Base-by-base conservation (phyloP, 164 flowering plant genomes). In the Vitis rupestris region DNA sequence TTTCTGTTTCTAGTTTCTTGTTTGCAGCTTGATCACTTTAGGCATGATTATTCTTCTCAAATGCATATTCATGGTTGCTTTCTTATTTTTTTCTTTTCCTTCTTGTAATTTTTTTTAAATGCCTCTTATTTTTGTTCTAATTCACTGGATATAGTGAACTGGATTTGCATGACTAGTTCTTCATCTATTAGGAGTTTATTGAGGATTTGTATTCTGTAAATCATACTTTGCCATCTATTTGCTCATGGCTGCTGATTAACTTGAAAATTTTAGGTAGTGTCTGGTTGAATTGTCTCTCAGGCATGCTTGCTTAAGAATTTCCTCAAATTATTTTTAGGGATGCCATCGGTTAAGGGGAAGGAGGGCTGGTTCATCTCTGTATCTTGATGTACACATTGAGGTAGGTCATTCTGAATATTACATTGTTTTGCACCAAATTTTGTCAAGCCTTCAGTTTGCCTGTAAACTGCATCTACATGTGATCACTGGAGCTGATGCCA, bases 321-420 rank as follows among this genome's bases (percentile, higher is more conserved):
- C 16, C 16, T 59, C 48, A 13, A 59, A 69, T 19, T 74, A n/a
- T 37, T 14, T 68, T 11, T 66, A 93, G 98, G 98, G 97, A 70
- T 90, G 93, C 74, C 97, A 87, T 75, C 87, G 80, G 48, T 72
- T 95, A 74, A 84, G 99, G 74, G 98, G 97, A 76, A 88, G 99
- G 73, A 90, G 85, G 70, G 99, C 99, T 54, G 97, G 99, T 68
- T 95, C 99, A 29, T 86, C 78, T 72, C 75, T 95, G 55, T 82
- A 90, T 79, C 95, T 95, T 75, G 98, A 95, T 86, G 98, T 91
- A 17, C 91, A 93, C 71, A 86, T 93, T 77, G 94, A 84, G 93
- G 97, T 93, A 70, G 54, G 69, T 52, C 49, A 23, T 66, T 48
- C 54, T 55, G 30, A 14, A 50, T 50, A 4, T 59, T 50, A 61